A percentile compares a stretch with the other conserved stretches of the same genome.
These are phyloP conservation scores for Pleurotus salmoneostramineus DNA, from an alignment of 768 basidiomycete species.

Conservation along the genomic window DNA sequence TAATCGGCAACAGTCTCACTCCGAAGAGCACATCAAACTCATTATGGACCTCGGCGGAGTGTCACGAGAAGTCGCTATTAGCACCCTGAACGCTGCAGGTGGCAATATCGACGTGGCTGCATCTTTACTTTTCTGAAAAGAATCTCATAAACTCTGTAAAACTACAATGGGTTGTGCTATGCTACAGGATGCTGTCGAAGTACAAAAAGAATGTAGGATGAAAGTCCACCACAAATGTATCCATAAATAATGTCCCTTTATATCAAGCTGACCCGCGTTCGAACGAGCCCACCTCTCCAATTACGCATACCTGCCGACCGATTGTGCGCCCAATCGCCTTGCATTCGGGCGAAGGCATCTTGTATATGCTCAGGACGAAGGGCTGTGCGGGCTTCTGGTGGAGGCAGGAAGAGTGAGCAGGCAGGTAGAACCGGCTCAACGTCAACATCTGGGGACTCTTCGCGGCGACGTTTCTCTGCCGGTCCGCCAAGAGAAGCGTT, in stretches of 20 bases:
- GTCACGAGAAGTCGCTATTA: conserved; percentile 71
- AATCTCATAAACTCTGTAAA: not conserved
- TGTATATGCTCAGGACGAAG: conserved; percentile 84
- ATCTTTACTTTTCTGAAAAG: conserved; percentile 70
- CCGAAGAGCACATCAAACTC: conserved; percentile 60
- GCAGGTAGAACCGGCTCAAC: conserved; percentile 60
- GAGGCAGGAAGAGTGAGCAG: conserved; percentile 75
- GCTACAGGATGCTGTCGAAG: conserved; percentile 5
- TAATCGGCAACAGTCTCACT: conserved; percentile 26
- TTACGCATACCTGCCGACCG: conserved; percentile 86
- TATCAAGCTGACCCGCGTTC: conserved; percentile 78
- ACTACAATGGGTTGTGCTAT: conserved; percentile 3
- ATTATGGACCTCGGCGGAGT: conserved; percentile 74
- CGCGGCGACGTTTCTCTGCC: conserved; percentile 51
- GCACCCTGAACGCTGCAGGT: conserved; percentile 69
- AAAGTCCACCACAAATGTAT: conserved; percentile 1
- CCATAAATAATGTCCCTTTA: conserved; percentile 24
- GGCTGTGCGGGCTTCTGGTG: conserved; percentile 76
- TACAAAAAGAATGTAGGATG: conserved; percentile 12
- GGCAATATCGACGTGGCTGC: conserved; percentile 90
- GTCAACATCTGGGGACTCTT: conserved; percentile 59
- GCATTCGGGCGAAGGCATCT: conserved; percentile 89
- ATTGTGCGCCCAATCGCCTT: conserved; percentile 76
- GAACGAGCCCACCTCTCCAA: conserved; percentile 81
- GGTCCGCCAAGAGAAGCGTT: conserved; percentile 35